phyloP scores from a whole-genome alignment of 148 eudicot species.

The Vaccinium macrocarpon region DNA sequence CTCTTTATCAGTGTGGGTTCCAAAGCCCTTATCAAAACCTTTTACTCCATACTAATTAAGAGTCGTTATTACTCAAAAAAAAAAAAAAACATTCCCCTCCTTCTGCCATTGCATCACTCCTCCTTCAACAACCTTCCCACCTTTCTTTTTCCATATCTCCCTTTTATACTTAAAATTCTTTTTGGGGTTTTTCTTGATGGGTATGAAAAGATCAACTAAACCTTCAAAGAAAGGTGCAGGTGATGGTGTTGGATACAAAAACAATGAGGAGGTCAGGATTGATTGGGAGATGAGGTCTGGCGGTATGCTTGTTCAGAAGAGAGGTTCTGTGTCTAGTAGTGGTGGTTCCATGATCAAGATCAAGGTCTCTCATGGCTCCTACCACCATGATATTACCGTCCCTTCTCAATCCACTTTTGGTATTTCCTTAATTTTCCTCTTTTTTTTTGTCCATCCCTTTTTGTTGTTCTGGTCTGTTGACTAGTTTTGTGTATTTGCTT shows the following conservation, averaged over 20 bases:
- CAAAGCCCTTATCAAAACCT: not conserved
- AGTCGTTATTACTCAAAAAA: not conserved
- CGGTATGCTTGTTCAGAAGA: conserved; percentile 55
- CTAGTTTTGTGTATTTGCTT: not conserved
- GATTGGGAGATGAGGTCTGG: conserved; percentile 51
- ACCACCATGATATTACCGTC: conserved; percentile 20
- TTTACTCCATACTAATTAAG: no score
- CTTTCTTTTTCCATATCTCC: not conserved
- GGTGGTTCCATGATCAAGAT: conserved; percentile 31
- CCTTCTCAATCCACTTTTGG: conserved; percentile 33
- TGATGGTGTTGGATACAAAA: not conserved
- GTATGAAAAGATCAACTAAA: conserved; percentile 13
- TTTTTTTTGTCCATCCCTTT: not conserved
- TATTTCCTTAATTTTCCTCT: not conserved
- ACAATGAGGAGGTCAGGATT: conserved; percentile 12
- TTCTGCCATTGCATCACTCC: not conserved
- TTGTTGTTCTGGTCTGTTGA: not conserved
- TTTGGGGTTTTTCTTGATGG: not conserved
- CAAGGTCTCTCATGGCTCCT: conserved; percentile 32
- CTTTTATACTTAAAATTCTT: not conserved
- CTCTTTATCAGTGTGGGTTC: not conserved
- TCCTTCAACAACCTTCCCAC: not conserved
- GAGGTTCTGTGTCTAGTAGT: conserved; percentile 28
- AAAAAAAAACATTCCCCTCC: not conserved
- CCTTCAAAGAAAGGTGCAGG: conserved; percentile 6